Evolutionary conservation across 352 stramenopile genomes (phyloP), one percentile per base, ranked within the genome.

Genomic region (Pythium coloratum): DNA sequence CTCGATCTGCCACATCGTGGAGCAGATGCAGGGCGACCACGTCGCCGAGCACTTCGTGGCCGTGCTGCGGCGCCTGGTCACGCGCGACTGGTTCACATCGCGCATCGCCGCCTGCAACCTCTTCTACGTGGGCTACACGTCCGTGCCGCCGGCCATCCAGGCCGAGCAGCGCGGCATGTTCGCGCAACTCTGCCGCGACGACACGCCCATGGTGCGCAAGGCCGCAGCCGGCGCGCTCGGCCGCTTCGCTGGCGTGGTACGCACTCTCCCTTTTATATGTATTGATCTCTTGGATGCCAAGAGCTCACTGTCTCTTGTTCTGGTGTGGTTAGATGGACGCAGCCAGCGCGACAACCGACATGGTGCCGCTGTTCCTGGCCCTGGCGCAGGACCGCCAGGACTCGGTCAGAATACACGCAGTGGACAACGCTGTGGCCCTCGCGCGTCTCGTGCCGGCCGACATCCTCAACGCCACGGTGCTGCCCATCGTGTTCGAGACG

Each of bases 141-240:
- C 64, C 34, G 66, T 96, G 33, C 69, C 76, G 4, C 20, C 80
- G 3, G 73, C 89, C n/a, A 80, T 88, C 53, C 83, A 96, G 58
- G 74, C 80, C 8, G 89, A 97, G 53, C 80, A 98, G 78, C 76
- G 95, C 36, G 73, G 80, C 36, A 91, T 98, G 76, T 99, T 99
- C 78, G 84, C 76, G 10, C 82, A 94, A 54, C 82, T 99, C 1
- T 99, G 97, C 71, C 83, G 83, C 9, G 98, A 99, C 70, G 96
- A 99, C 71, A 98, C 97, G 47, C 97, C 97, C 9, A 99, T 99
- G 95, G 97, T 99, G 33, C 91, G 97, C 34, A 90, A 98, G 64
- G 84, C 96, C 18, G 93, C 96, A 1, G 84, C 91, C 3, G 78
- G 88, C 55, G 90, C 94, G 60, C 82, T 99, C 20, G 96, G 95